Evolutionary conservation across 176 grass and related monocot species (phyloP).

Genomic region (Poa annua): DNA sequence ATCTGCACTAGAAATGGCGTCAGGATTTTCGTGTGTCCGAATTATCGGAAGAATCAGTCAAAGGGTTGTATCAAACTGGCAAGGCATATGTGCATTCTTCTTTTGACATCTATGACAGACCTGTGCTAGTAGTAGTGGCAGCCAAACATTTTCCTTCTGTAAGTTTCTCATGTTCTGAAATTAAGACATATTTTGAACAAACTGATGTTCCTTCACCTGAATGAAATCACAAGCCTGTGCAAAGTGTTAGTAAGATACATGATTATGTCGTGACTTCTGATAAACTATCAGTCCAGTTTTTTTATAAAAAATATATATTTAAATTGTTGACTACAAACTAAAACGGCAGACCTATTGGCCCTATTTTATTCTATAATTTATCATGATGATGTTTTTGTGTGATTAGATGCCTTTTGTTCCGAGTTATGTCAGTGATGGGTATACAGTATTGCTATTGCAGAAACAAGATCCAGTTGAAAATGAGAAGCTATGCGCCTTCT

Average conservation of each 20-base stretch:
- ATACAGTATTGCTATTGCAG: slow-evolving; percentile 46
- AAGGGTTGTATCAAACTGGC: slow-evolving; percentile 67
- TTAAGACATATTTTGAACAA: slow-evolving; percentile 18
- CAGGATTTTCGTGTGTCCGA: slow-evolving; percentile 70
- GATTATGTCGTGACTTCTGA: not conserved
- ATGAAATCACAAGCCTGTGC: not conserved
- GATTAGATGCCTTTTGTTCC: not conserved
- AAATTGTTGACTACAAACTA: not conserved
- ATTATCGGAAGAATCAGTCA: slow-evolving; percentile 78
- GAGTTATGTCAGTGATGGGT: not conserved
- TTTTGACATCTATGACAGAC: slow-evolving; percentile 65
- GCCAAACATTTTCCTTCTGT: slow-evolving; percentile 81
- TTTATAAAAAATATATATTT: not conserved
- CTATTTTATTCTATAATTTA: not conserved
- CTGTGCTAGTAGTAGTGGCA: slow-evolving; percentile 78
- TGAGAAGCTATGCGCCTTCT: slow-evolving; percentile 76
- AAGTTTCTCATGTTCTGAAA: slow-evolving; percentile 32
- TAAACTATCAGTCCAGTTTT: not conserved
- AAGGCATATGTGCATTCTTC: slow-evolving; percentile 88
- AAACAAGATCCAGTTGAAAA: slow-evolving; percentile 72
- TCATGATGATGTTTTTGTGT: not conserved
- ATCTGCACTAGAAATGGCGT: slow-evolving; percentile 76
- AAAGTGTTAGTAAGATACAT: not conserved
- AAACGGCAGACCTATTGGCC: not conserved
- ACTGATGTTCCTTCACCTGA: not conserved